Evolutionary conservation across 345 rosid genomes (phyloP).

Genomic region (Eutrema heterophyllum): DNA sequence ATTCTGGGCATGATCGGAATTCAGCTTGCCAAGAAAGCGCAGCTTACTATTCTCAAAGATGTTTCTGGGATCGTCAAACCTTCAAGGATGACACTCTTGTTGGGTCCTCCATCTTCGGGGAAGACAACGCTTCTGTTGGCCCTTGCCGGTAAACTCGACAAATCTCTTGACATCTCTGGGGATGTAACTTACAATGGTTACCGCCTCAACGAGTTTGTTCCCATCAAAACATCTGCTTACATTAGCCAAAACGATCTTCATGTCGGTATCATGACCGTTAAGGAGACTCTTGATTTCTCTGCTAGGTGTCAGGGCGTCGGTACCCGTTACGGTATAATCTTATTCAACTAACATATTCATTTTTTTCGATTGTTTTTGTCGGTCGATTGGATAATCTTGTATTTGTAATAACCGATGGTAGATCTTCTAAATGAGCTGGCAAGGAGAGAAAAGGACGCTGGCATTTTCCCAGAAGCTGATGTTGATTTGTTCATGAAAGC

Average conservation of each 20-base stretch:
- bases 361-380: background rate
- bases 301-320: conserved; percentile 86
- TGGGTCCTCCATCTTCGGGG: conserved; percentile 91
- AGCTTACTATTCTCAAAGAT: conserved; percentile 65
- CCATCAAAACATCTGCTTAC: conserved; percentile 73
- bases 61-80: conserved; percentile 67
- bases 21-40: conserved; percentile 46
- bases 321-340: conserved; percentile 58
- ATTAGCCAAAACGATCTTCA: conserved; percentile 83
- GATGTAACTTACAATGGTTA: conserved; percentile 65
- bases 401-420: conserved; percentile 3
- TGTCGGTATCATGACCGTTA: conserved; percentile 77
- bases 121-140: conserved; percentile 75
- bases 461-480: conserved; percentile 78
- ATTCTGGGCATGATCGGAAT: conserved; percentile 51
- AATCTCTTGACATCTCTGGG: conserved; percentile 48
- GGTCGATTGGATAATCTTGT: background rate
- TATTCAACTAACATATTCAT: background rate
- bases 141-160: conserved; percentile 68
- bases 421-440: conserved; percentile 70
- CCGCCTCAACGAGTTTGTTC: conserved; percentile 57
- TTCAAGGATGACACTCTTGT: conserved; percentile 64
- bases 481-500: conserved; percentile 93
- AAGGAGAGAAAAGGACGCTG: conserved; percentile 81
- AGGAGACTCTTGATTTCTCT: conserved; percentile 80